A percentile compares a stretch with the other conserved stretches of the same genome.
Conservation (phyloP, 495 filamentous ascomycete species). For the Thozetella sp. region DNA sequence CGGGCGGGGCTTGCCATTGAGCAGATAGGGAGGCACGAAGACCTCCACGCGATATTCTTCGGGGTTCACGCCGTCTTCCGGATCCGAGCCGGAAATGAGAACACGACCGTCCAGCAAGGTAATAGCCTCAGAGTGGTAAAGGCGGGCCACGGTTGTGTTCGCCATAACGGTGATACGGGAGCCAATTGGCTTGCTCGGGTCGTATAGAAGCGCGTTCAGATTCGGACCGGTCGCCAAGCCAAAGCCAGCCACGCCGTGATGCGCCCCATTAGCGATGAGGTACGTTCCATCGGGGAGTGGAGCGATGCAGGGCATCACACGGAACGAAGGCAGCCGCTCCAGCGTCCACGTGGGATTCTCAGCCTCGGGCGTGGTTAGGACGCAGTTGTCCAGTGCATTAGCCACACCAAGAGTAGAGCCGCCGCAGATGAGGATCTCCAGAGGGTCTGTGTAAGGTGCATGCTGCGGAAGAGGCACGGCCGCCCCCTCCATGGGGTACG, state of each 20-base stretch:
- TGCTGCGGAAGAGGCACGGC: conserved; percentile 59
- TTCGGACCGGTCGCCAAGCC: conserved; percentile 58
- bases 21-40: conserved; percentile 65
- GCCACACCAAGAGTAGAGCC: conserved; percentile 53
- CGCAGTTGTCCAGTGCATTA: conserved; percentile 66
- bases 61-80: conserved; percentile 53
- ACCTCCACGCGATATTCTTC: conserved; percentile 70
- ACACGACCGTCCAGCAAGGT: conserved; percentile 68
- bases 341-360: conserved; percentile 56
- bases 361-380: conserved; percentile 59
- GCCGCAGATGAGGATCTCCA: conserved; percentile 61
- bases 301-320: conserved; percentile 66
- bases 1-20: conserved; percentile 48
- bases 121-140: conserved; percentile 69
- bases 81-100: conserved; percentile 66
- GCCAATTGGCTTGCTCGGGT: conserved; percentile 56
- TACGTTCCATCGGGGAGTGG: conserved; percentile 69
- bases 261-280: conserved; percentile 62
- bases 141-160: conserved; percentile 63
- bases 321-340: conserved; percentile 67
- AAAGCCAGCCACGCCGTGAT: conserved; percentile 65
- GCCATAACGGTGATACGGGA: conserved; percentile 62
- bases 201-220: conserved; percentile 64
- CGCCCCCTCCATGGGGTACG: conserved; percentile 64
- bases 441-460: conserved; percentile 55